Base-by-base conservation (phyloP, 1,284 basidiomycete genomes). In the Ganoderma multipileum region DNA sequence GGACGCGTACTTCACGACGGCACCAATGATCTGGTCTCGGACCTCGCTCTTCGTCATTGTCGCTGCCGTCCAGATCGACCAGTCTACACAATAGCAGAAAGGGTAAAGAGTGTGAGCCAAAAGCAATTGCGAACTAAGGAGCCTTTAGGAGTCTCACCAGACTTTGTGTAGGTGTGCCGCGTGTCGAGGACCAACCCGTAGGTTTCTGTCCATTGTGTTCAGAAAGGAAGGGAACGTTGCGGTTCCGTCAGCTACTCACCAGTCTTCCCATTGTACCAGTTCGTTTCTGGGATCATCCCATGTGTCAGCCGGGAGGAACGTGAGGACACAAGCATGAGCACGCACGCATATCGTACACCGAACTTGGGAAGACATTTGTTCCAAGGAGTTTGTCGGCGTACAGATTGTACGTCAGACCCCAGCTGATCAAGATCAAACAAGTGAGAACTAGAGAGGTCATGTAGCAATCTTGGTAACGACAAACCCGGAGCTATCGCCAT, bases 161-260 rank as follows among this genome's bases (percentile, higher is more conserved):
- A 86, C 79, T 91, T 91, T 38, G 88, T 90, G 77, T 89, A 91
- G 14, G 87, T 86, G 74, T 91, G 88, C 23, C 89, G 83, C 44
- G 89, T 91, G 76, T 91, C 90, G 36, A 91, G 81, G 1, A 87
- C 87, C 2, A 91, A 82, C 23, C 90, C 90, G 72, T 86, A 91
- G 6, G 80, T 71, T 69, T 83, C 85, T 86, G 69, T 26, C 38
- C 3, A 23, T 6, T 57, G 65, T 26, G 30, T 23, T 2, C 4
- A 20, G 3, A 3, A n/a, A 2, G 26, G 26, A 23, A 23, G 3
- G 23, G 18, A 6, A 7, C 12, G 4, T 12, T 38, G 0, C 2
- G 16, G 52, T 33, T 20, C 18, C 30, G 2, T 20, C 28, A 9
- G 58, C 5, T 63, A 79, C 83, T 76, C 75, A 85, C 85, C 80